phyloP scores from a whole-genome alignment of 1,284 basidiomycete species.

The Ceratobasidium sp. region DNA sequence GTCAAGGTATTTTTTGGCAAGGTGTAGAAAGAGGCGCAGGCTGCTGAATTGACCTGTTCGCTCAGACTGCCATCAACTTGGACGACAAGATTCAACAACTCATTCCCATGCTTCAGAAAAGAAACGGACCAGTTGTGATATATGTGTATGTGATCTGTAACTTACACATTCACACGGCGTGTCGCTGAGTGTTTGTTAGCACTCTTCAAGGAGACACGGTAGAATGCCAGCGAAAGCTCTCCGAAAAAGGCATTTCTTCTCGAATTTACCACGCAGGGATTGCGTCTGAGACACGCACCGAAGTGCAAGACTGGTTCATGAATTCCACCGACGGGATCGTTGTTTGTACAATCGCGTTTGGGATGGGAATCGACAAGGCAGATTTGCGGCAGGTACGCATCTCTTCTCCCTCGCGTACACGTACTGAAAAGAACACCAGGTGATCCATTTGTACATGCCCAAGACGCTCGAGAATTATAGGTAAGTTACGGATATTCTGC shows the following conservation, averaged over 20 bases:
- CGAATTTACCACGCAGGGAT: constrained; percentile 41
- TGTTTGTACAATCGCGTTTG: constrained; percentile 43
- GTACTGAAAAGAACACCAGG: constrained; percentile 15
- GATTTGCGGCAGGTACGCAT: constrained; percentile 34
- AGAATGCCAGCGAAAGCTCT: constrained; percentile 35
- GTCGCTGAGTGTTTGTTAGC: not conserved
- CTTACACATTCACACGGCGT: not conserved
- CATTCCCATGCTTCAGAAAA: constrained; percentile 36
- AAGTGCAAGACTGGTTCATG: constrained; percentile 42
- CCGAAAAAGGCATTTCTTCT: constrained; percentile 29
- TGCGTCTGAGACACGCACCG: constrained; percentile 14
- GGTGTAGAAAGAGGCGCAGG: not conserved
- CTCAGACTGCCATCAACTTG: constrained; percentile 6
- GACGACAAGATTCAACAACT: constrained; percentile 34
- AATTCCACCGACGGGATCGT: constrained; percentile 37
- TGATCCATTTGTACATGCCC: constrained; percentile 43
- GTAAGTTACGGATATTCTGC: not conserved
- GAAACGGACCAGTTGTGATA: constrained; percentile 39
- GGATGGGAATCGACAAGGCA: constrained; percentile 41
- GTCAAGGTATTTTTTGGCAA: constrained; percentile 25
- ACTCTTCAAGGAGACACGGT: constrained; percentile 40
- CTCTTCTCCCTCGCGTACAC: not conserved
- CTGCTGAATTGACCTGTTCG: not conserved
- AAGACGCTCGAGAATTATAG: constrained; percentile 42
- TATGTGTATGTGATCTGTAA: constrained; percentile 35